Evolutionary conservation across 306 rosid genomes (phyloP), one percentile per base, ranked within the genome.

Genomic region (Herpetospermum pedunculosum): DNA sequence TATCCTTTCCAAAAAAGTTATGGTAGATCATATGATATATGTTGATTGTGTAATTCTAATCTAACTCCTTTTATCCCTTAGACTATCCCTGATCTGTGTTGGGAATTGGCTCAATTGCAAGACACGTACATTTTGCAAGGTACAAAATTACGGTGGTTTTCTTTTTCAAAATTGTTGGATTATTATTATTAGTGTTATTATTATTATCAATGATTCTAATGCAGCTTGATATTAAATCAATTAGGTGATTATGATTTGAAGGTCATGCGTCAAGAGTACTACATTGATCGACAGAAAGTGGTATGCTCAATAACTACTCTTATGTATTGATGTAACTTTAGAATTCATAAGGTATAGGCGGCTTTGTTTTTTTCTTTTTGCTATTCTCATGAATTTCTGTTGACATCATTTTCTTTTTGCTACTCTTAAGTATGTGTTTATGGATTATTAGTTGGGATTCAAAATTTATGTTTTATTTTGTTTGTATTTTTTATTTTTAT

Each of bases 81-180:
- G 99, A 88, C 88, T 73, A 94, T 91, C 83, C 97, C 96, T 54
- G 97, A 88, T 84, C 87, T 88, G 68, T 94, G 99, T 73, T 94
- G 96, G 99, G 96, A 94, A 82, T 82, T 94, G 76, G 99, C 97
- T 84, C 97, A 91, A 84, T 96, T 94, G 79, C 97, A 94, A 82
- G 96, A 94, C 79, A 94, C 99, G 4, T 91, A 94, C 81, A 91
- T 94, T 83, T 88, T 94, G 83, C 99, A 94, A 80, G 99, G 97
- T 88, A 82, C 43, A 64, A 32, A 73, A 52, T 29, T 18, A 2
- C 32, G 8, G 55, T 43, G 3, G 54, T 12, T 67, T 37, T 41
- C 30, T 40, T 48, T 38, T 76, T n/a, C 19, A 23, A 15, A 35
- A 2, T 15, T 25, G 18, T 74, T 58, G 57, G 53, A 58, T 74